These are phyloP conservation scores for Penicillium maclennaniae DNA, from an alignment of 495 filamentous ascomycete species.

Conservation along the genomic window DNA sequence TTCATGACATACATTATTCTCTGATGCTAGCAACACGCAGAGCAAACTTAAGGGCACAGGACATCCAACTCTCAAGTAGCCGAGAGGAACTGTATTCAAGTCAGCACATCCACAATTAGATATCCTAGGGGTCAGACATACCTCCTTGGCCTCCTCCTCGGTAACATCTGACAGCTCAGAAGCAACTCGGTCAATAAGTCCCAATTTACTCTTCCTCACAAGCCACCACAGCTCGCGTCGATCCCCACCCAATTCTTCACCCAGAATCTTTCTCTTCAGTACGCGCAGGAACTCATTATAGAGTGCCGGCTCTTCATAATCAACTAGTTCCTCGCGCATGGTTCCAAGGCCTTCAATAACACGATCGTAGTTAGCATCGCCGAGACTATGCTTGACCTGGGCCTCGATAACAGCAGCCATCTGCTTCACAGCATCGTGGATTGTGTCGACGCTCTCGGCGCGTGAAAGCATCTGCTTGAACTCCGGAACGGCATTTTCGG, in stretches of 20 bases:
- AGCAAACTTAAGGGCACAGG: neutral
- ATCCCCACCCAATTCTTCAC: slow-evolving; percentile 73
- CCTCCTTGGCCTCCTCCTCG: slow-evolving; percentile 63
- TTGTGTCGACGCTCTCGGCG: slow-evolving; percentile 55
- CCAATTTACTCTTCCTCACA: slow-evolving; percentile 61
- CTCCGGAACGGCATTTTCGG: slow-evolving; percentile 80
- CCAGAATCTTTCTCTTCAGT: slow-evolving; percentile 69
- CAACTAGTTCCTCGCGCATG: slow-evolving; percentile 72
- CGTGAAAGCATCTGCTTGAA: slow-evolving; percentile 77
- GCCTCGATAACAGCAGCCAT: slow-evolving; percentile 67
- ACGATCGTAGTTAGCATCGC: slow-evolving; percentile 67
- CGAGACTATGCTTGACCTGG: slow-evolving; percentile 68
- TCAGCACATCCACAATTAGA: slow-evolving; percentile 9
- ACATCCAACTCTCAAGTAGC: slow-evolving; percentile 15
- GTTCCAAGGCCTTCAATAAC: slow-evolving; percentile 74
- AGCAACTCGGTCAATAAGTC: slow-evolving; percentile 64
- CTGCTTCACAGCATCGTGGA: slow-evolving; percentile 68
- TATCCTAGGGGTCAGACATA: slow-evolving; percentile 21
- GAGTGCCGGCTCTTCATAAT: slow-evolving; percentile 67
- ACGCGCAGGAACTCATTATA: slow-evolving; percentile 73
- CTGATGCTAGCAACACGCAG: neutral
- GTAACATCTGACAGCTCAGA: slow-evolving; percentile 60
- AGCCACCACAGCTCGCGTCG: slow-evolving; percentile 79
- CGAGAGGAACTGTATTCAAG: slow-evolving; percentile 27
- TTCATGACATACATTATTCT: slow-evolving; percentile 1